Base-by-base conservation (phyloP, 1,139 yeast species). In the Maudiozyma humilis region DNA sequence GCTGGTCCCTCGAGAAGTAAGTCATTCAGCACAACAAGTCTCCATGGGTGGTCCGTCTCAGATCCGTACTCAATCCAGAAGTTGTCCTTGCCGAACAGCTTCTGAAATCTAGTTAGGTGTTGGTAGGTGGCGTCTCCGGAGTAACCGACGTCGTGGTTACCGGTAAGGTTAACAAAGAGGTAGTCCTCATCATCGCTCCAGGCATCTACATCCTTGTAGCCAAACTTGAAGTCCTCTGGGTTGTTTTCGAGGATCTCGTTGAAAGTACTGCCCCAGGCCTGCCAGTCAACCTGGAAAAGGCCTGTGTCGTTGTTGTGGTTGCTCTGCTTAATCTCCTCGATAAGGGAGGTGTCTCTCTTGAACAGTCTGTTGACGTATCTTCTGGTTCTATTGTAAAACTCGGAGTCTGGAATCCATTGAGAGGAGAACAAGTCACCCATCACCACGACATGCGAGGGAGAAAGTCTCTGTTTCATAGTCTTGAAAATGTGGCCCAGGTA, bases 61-160 rank as follows among this genome's bases (percentile, higher is more conserved):
- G 67, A 65, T 52, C 81, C 78, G 55, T 79, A 81, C 56, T 81
- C 83, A 40, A 82, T 76, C 63, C 85, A 86, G 60, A 72, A 89
- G 64, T 89, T 91, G 56, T 87, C 86, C 54, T 79, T 77, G 15
- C 98, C 98, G 65, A 84, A 89, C 29, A 82, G 67, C 25, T 68
- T 66, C 44, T 72, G 74, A 67, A 78, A 93, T 50, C 98, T 71
- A 0, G 86, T 77, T 78, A 88, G 76, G 55, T 94, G 94, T 57
- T 86, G 96, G 71, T 82, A 79, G 0, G 96, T 87, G 39, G 94
- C 87, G 65, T 93, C 98, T 0, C 97, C 97, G 44, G 87, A 79
- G 60, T 91, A 91, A 0, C 98, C 98, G 46, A 91, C 79, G 62
- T 91, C 98, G 61, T 91, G 98, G 60, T 91, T 93, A 1, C 98